A percentile compares a stretch with the other conserved stretches of the same genome.
Conservation (phyloP, 2,329 filamentous ascomycete species). For the Aspergillus tubingensis region DNA sequence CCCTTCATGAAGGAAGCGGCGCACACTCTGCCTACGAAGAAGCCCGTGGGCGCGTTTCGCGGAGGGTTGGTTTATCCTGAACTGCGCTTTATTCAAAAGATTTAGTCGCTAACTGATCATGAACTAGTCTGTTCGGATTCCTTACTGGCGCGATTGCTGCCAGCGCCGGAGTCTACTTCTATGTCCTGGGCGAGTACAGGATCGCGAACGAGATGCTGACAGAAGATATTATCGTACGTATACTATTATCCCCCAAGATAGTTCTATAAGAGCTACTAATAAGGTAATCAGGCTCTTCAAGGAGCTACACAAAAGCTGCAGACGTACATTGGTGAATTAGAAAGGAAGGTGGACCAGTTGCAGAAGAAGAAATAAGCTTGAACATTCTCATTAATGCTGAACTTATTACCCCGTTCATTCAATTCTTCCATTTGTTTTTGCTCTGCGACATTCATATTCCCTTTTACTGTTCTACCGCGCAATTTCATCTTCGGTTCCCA, state of each 20-base stretch:
- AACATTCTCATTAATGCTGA: not conserved
- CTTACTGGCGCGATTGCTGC: slow-evolving; percentile 79
- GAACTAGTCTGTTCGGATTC: slow-evolving; percentile 79
- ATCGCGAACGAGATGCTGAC: slow-evolving; percentile 88
- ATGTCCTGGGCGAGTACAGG: slow-evolving; percentile 91
- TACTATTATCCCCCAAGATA: not conserved
- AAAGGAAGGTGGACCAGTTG: slow-evolving; percentile 72
- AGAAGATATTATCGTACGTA: slow-evolving; percentile 92
- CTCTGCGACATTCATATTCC: slow-evolving; percentile 2
- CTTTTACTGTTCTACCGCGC: not conserved
- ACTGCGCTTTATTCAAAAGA: not conserved
- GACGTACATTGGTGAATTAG: slow-evolving; percentile 77
- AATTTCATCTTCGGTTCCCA: not conserved
- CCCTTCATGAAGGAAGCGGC: slow-evolving; percentile 39
- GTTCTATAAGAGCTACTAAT: not conserved
- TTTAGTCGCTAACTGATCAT: slow-evolving; percentile 1
- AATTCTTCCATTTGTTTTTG: not conserved
- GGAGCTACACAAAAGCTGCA: slow-evolving; percentile 82
- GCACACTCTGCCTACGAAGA: slow-evolving; percentile 56
- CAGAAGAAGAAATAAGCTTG: slow-evolving; percentile 64
- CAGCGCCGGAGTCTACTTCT: slow-evolving; percentile 83
- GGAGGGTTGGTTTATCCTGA: slow-evolving; percentile 53
- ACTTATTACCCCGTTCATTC: not conserved
- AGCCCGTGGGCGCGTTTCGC: slow-evolving; percentile 70
- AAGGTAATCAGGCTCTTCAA: slow-evolving; percentile 70